These are phyloP conservation scores for Gastroboletus turbinatus DNA, from an alignment of 1,284 basidiomycete genomes.

Conservation along the genomic window DNA sequence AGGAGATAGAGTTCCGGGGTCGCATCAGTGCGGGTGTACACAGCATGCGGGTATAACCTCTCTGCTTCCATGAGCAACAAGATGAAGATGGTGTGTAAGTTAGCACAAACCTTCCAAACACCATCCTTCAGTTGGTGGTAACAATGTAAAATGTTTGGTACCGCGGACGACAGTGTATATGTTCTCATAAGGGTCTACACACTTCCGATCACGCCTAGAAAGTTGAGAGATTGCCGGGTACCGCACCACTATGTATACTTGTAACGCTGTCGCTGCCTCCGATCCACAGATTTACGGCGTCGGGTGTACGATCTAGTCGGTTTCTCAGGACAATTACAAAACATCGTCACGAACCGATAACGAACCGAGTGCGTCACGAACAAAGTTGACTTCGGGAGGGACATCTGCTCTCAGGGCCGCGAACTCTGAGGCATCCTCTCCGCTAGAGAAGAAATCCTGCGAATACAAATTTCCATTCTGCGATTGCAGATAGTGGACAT, in stretches of 20 bases:
- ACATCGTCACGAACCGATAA: slow-evolving; percentile 1
- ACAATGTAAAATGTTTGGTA: slow-evolving; percentile 78
- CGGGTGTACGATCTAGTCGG: slow-evolving; percentile 59
- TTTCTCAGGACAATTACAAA: neutral
- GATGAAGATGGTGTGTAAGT: neutral
- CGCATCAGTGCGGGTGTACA: slow-evolving; percentile 47
- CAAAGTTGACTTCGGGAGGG: slow-evolving; percentile 68
- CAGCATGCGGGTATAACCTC: slow-evolving; percentile 65
- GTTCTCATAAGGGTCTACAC: slow-evolving; percentile 87
- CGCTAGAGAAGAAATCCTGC: slow-evolving; percentile 40
- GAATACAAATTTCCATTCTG: slow-evolving; percentile 88
- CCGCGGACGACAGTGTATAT: slow-evolving; percentile 86
- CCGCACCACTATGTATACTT: slow-evolving; percentile 79
- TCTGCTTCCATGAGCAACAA: slow-evolving; percentile 43
- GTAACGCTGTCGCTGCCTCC: slow-evolving; percentile 76
- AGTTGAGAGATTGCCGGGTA: neutral
- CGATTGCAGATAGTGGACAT: slow-evolving; percentile 78
- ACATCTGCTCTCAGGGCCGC: slow-evolving; percentile 59
- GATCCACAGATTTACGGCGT: slow-evolving; percentile 92
- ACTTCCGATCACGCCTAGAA: slow-evolving; percentile 6
- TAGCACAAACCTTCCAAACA: slow-evolving; percentile 66
- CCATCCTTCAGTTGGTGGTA: slow-evolving; percentile 87
- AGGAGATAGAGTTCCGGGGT: slow-evolving; percentile 43
- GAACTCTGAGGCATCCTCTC: slow-evolving; percentile 56
- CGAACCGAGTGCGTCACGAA: slow-evolving; percentile 75